Evolutionary conservation across 495 filamentous ascomycete genomes (phyloP).

Genomic region (Xylaria curta): DNA sequence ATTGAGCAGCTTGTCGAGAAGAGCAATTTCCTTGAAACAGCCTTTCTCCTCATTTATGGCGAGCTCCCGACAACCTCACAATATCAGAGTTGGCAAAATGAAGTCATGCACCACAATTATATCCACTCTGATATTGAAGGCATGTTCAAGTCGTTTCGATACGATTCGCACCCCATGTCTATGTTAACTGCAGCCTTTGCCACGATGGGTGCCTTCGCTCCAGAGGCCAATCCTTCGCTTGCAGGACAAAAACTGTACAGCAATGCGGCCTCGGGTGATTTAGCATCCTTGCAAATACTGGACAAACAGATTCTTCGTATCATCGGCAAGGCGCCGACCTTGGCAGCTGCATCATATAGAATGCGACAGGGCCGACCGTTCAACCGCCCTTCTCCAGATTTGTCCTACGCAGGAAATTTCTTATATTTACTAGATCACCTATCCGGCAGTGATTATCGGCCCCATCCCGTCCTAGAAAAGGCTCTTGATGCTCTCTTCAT

Average conservation of each 20-base stretch:
- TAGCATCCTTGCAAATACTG: slow-evolving; percentile 34
- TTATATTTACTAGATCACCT: slow-evolving; percentile 54
- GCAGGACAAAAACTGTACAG: slow-evolving; percentile 48
- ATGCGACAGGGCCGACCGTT: slow-evolving; percentile 47
- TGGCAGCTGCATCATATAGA: slow-evolving; percentile 49
- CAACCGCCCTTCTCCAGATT: slow-evolving; percentile 43
- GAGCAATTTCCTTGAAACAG: slow-evolving; percentile 47
- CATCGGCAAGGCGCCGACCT: slow-evolving; percentile 45
- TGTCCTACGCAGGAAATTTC: slow-evolving; percentile 53
- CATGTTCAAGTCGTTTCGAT: slow-evolving; percentile 43
- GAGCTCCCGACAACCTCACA: slow-evolving; percentile 46
- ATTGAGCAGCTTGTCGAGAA: slow-evolving; percentile 51
- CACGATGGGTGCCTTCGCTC: slow-evolving; percentile 47
- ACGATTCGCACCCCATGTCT: slow-evolving; percentile 51
- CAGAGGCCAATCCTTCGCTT: slow-evolving; percentile 46
- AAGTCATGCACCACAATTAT: slow-evolving; percentile 50
- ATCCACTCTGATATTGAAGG: slow-evolving; percentile 43
- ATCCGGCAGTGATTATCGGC: slow-evolving; percentile 41
- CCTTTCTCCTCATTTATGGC: slow-evolving; percentile 53
- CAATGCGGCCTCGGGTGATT: slow-evolving; percentile 35
- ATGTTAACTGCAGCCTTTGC: slow-evolving; percentile 53
- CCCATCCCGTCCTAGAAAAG: slow-evolving; percentile 42
- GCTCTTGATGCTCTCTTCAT: slow-evolving; percentile 50
- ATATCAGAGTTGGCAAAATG: slow-evolving; percentile 41
- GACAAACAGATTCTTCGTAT: slow-evolving; percentile 51